Evolutionary conservation across 768 basidiomycete genomes (phyloP).

Genomic region (Suillus luteus): DNA sequence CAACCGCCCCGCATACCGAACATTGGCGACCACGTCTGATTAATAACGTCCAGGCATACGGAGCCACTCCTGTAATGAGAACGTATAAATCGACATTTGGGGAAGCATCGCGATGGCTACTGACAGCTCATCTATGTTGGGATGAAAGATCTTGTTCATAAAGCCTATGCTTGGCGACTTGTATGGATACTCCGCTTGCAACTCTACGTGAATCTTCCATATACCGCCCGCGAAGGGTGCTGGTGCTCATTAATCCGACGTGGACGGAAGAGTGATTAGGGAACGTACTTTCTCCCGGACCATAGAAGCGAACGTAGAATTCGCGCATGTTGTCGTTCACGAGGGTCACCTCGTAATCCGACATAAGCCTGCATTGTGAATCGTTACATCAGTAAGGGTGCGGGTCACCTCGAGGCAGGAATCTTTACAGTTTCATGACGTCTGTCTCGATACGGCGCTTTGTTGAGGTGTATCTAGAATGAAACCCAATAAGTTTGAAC

Average conservation of each 20-base stretch:
- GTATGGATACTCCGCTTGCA: slow-evolving; percentile 98
- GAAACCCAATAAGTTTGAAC: slow-evolving; percentile 30
- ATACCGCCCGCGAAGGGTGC: slow-evolving; percentile 97
- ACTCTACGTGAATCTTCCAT: slow-evolving; percentile 99
- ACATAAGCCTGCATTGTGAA: slow-evolving; percentile 77
- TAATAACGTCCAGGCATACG: slow-evolving; percentile 97
- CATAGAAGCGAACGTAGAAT: slow-evolving; percentile 95
- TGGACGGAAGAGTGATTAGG: slow-evolving; percentile 9
- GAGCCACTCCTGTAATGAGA: slow-evolving; percentile 77
- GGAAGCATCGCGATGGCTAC: slow-evolving; percentile 35
- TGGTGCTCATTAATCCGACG: slow-evolving; percentile 34
- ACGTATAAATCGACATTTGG: slow-evolving; percentile 14
- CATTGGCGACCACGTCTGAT: slow-evolving; percentile 99
- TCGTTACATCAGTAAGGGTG: slow-evolving; percentile 15
- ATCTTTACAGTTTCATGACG: slow-evolving; percentile 94
- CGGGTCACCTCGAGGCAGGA: slow-evolving; percentile 2
- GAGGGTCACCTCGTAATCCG: slow-evolving; percentile 96
- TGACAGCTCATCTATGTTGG: slow-evolving; percentile 98
- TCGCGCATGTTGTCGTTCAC: slow-evolving; percentile 99
- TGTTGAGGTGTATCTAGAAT: slow-evolving; percentile 65
- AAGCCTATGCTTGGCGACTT: slow-evolving; percentile 99
- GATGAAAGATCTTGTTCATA: slow-evolving; percentile 99
- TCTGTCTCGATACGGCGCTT: slow-evolving; percentile 98
- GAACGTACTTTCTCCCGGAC: slow-evolving; percentile 87
- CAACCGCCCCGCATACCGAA: slow-evolving; percentile 68